Evolutionary conservation across 2,329 filamentous ascomycete species (phyloP).

Genomic region (Botryotinia narcissicola): DNA sequence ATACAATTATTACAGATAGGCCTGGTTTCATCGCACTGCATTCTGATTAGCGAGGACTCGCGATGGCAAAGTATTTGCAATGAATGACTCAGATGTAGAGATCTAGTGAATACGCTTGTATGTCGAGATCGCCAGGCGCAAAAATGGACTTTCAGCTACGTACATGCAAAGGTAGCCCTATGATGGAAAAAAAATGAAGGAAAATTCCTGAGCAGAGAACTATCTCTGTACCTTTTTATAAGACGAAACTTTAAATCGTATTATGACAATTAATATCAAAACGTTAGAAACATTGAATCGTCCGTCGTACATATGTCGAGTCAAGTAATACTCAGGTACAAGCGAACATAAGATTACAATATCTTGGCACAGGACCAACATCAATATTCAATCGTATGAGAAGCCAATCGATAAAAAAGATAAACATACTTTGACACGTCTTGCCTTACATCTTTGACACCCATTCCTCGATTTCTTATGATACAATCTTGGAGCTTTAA

Average conservation of each 20-base stretch:
- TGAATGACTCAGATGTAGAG: not conserved
- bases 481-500: constrained; percentile 33
- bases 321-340: constrained; percentile 7
- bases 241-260: not conserved
- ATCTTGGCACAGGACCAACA: constrained; percentile 4
- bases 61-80: not conserved
- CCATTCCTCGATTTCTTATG: constrained; percentile 39
- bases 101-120: not conserved
- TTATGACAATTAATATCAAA: not conserved
- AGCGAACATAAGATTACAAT: not conserved
- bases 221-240: not conserved
- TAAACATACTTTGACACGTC: constrained; percentile 38
- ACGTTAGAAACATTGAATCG: not conserved
- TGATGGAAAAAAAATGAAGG: not conserved
- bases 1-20: constrained; percentile 26
- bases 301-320: not conserved
- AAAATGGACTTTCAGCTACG: not conserved
- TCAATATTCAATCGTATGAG: not conserved
- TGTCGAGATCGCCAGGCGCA: not conserved
- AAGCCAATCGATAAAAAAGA: constrained; percentile 6
- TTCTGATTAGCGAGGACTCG: not conserved
- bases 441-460: constrained; percentile 36
- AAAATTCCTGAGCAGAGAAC: not conserved
- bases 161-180: not conserved
- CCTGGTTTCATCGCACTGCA: constrained; percentile 26